Evolutionary conservation across 2,329 filamentous ascomycete species (phyloP).

Genomic region (Hypoxylon sp.): DNA sequence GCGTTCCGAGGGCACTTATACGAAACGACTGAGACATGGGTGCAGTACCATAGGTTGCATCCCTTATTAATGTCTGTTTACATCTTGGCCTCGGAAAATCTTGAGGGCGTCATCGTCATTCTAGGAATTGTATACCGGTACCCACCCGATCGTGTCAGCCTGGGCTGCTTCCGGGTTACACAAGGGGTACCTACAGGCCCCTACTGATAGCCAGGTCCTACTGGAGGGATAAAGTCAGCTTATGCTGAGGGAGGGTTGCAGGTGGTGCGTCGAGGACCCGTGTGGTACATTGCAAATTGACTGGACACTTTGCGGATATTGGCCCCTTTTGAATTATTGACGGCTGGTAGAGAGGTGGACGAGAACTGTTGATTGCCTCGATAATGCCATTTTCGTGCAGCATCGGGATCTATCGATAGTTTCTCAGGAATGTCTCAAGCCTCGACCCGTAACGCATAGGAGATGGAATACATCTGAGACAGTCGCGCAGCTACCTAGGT

Average conservation of each 20-base stretch:
- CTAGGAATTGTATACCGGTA: not conserved
- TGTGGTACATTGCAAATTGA: not conserved
- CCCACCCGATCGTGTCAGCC: constrained; percentile 3
- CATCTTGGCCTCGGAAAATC: constrained; percentile 3
- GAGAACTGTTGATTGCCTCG: constrained; percentile 3
- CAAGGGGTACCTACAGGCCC: constrained; percentile 4
- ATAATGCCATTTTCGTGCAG: constrained; percentile 11
- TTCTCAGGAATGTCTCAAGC: constrained; percentile 29
- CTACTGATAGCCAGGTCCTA: constrained; percentile 2
- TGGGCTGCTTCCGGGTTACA: not conserved
- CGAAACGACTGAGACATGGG: constrained; percentile 28
- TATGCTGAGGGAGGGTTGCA: constrained; percentile 8
- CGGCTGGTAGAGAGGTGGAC: constrained; percentile 1
- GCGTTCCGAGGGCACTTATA: constrained; percentile 33
- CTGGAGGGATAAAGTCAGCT: not conserved
- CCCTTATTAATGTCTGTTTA: constrained; percentile 29
- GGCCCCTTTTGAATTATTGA: constrained; percentile 1
- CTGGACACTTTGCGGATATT: constrained; percentile 9
- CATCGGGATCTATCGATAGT: constrained; percentile 33
- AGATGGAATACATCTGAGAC: constrained; percentile 25
- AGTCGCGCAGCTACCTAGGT: constrained; percentile 5
- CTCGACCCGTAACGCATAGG: constrained; percentile 19
- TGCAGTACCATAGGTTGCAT: constrained; percentile 6
- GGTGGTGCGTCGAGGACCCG: not conserved
- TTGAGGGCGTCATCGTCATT: constrained; percentile 23